A percentile compares a stretch with the other conserved stretches of the same genome.
These are phyloP conservation scores for Leptographium lundbergii DNA, from an alignment of 2,329 filamentous ascomycete species.

Conservation along the genomic window DNA sequence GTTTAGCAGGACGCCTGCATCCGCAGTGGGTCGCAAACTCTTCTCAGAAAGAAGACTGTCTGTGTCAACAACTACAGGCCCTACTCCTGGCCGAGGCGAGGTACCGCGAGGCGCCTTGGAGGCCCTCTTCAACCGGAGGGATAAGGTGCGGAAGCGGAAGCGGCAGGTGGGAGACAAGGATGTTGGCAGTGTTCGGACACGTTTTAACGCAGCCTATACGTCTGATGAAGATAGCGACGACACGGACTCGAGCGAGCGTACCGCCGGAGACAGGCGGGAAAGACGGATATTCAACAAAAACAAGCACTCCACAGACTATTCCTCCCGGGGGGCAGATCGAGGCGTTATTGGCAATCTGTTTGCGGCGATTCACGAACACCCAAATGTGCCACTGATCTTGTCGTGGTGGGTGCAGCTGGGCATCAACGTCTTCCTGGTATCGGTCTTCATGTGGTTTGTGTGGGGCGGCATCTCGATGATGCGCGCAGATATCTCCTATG, in stretches of 20 bases:
- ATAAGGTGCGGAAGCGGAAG: conserved; percentile 41
- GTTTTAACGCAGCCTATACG: conserved; percentile 35
- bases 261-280: conserved; percentile 12
- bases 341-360: conserved; percentile 32
- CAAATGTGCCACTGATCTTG: conserved; percentile 44
- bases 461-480: conserved; percentile 59
- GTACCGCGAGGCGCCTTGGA: conserved; percentile 36
- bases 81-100: conserved; percentile 50
- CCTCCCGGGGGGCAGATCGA: conserved; percentile 5
- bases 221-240: conserved; percentile 31
- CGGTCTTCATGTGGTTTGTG: conserved; percentile 48
- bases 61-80: conserved; percentile 18
- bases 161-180: conserved; percentile 38
- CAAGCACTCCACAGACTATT: neutral
- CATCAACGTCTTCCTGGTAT: conserved; percentile 51
- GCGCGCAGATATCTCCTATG: conserved; percentile 61
- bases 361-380: conserved; percentile 41
- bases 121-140: conserved; percentile 22
- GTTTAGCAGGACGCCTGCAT: conserved; percentile 29
- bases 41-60: conserved; percentile 4
- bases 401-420: conserved; percentile 46
- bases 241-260: conserved; percentile 12
- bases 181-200: conserved; percentile 35
- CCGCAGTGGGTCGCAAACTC: conserved; percentile 19
- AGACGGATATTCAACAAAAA: neutral